Percentiles rank a stretch among this genome's conserved stretches.
Evolutionary conservation across 2,329 filamentous ascomycete genomes (phyloP).

Genomic region (Dryadomyces quercivorus): DNA sequence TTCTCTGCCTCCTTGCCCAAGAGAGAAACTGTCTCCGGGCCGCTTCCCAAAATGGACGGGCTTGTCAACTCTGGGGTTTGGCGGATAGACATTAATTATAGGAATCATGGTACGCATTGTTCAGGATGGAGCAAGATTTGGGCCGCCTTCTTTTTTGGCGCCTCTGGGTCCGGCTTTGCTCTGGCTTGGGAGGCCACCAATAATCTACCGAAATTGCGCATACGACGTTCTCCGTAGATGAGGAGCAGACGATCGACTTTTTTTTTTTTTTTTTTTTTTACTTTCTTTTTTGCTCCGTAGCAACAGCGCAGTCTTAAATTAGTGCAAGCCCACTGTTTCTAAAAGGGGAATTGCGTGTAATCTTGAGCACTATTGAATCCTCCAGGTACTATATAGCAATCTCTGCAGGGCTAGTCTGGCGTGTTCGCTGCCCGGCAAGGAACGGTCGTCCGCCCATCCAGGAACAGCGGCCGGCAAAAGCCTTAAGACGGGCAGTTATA

Average conservation of each 20-base stretch:
- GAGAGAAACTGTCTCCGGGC: not conserved
- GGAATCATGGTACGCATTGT: too few species aligned
- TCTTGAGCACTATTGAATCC: not conserved
- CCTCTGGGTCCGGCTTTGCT: too few species aligned
- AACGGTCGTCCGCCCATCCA: too few species aligned
- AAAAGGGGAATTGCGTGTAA: constrained; percentile 1
- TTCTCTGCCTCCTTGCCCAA: not conserved
- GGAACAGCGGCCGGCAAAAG: not conserved
- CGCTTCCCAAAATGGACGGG: not conserved
- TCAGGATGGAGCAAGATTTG: not conserved
- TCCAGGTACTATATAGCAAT: not conserved
- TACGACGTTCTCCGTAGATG: constrained; percentile 2
- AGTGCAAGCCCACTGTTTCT: constrained; percentile 1
- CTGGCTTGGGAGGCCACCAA: not conserved
- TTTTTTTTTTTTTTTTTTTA: too few species aligned
- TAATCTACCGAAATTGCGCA: constrained; percentile 3
- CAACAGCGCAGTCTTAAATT: not conserved
- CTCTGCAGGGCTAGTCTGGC: too few species aligned
- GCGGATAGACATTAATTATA: too few species aligned
- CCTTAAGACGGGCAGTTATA: too few species aligned
- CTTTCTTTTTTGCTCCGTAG: not conserved
- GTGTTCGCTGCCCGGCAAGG: too few species aligned
- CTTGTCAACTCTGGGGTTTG: too few species aligned
- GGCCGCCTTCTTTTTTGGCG: too few species aligned
- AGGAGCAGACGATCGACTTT: not conserved